Conservation (phyloP, 1,284 basidiomycete genomes). For the Cutaneotrichosporon spelunceum region DNA sequence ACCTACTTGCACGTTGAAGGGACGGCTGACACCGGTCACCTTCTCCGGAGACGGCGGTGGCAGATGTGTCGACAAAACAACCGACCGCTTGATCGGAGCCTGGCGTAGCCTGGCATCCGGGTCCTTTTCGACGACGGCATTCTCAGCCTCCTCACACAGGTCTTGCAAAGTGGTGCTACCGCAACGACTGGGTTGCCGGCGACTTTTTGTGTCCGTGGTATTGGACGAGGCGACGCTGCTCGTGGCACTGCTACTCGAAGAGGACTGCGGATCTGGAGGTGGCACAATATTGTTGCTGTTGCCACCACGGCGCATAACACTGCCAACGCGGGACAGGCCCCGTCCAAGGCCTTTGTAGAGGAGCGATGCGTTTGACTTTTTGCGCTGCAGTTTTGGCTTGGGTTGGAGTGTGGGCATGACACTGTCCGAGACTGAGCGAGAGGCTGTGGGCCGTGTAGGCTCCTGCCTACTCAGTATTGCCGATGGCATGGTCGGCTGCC, state of each 20-base stretch:
- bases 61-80: neutral
- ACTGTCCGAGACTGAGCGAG: conserved; percentile 2
- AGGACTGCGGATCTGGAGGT: neutral
- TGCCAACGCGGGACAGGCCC: conserved; percentile 32
- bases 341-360: conserved; percentile 26
- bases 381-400: conserved; percentile 14
- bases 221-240: neutral
- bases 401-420: neutral
- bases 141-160: conserved; percentile 6
- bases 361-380: conserved; percentile 29
- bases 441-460: neutral
- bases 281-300: conserved; percentile 2
- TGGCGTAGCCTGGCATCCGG: neutral
- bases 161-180: conserved; percentile 4
- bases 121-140: neutral
- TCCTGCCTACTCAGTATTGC: neutral
- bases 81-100: neutral
- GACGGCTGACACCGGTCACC: conserved; percentile 29
- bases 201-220: neutral
- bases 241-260: neutral
- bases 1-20: conserved; percentile 47
- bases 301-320: conserved; percentile 30
- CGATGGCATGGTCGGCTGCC: conserved; percentile 1
- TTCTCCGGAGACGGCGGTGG: neutral
- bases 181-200: neutral